Evolutionary conservation across 2,329 filamentous ascomycete genomes (phyloP).

Genomic region (Colletotrichum lindemuthianum): DNA sequence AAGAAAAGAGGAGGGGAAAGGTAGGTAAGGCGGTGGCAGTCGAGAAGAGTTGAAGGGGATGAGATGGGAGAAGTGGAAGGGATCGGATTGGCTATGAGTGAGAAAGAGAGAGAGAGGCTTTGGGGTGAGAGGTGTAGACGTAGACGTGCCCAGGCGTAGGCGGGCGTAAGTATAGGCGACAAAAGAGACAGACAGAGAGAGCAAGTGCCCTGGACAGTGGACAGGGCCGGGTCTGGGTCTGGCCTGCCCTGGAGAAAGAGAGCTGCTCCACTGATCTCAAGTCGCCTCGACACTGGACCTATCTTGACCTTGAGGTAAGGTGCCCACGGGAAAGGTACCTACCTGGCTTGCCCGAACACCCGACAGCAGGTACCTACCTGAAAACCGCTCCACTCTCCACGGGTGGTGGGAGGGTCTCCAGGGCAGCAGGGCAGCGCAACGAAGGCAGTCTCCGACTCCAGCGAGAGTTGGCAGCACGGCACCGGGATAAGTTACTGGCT

Average conservation of each 20-base stretch:
- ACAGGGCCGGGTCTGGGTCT: conserved; percentile 27
- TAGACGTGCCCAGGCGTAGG: conserved; percentile 15
- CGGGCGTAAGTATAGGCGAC: conserved; percentile 22
- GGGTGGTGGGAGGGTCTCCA: conserved; percentile 24
- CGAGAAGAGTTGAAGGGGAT: conserved; percentile 24
- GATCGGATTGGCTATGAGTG: conserved; percentile 13
- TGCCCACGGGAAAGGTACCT: too few species aligned
- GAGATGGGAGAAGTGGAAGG: conserved; percentile 21
- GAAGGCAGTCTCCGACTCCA: too few species aligned
- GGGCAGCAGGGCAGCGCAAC: conserved; percentile 2
- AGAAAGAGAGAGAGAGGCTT: neutral
- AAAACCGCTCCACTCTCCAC: neutral
- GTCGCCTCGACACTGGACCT: too few species aligned
- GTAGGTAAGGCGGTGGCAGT: conserved; percentile 11
- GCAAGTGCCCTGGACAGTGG: neutral
- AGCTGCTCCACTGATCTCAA: too few species aligned
- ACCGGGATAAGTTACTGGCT: conserved; percentile 30
- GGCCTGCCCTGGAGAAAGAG: conserved; percentile 28
- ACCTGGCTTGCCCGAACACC: too few species aligned
- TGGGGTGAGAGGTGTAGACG: neutral
- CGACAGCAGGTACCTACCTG: too few species aligned
- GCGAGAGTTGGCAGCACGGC: too few species aligned
- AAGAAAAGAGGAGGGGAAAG: neutral
- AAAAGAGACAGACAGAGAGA: neutral
- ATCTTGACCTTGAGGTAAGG: too few species aligned